Evolutionary conservation across 805 yeast species (phyloP), one percentile per base, ranked within the genome.

Genomic region (Metschnikowia amazonensis): DNA sequence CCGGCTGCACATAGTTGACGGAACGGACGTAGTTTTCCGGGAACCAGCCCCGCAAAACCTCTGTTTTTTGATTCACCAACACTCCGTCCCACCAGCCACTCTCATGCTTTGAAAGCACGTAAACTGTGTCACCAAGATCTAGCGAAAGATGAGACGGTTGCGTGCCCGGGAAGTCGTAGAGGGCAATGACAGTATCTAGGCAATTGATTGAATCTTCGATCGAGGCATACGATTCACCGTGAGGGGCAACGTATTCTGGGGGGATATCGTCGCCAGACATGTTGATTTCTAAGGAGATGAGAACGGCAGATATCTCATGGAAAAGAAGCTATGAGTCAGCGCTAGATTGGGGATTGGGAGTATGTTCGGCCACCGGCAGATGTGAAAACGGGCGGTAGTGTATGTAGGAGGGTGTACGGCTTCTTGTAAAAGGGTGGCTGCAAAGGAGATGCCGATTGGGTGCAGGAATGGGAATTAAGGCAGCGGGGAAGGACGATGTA

Each of bases 31-130:
- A 82, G 47, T 76, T 77, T 40, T 76, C 76, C 14, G 96, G 95
- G 67, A 89, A 86, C 96, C 96, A 89, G 55, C 96, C 96, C 58
- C 95, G 73, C 32, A 60, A 57, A 5, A 75, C 62, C 4, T 69
- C 75, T 5, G 76, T 76, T 50, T 47, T 56, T 45, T 47, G 56
- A 41, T 30, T 69, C 52, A 62, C 43, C 5, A 64, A 42, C 14
- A 84, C 72, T 9, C 96, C 96, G 62, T 89, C 96, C 94, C 95
- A 87, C 96, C 96, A 89, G 2, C 89, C 86, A 2, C 80, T 62
- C 32, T 75, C 77, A 13, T 79, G 70, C 49, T 84, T 84, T 13
- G 74, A 60, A n/a, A 86, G 59, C 11, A 89, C 94, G 53, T 83
- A 77, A 1, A 89, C 67, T 3, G 84, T 73, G 51, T 86, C 95